Evolutionary conservation across 2,329 filamentous ascomycete species (phyloP), one percentile per base, ranked within the genome.

Genomic region (Pyrenophora graminea): DNA sequence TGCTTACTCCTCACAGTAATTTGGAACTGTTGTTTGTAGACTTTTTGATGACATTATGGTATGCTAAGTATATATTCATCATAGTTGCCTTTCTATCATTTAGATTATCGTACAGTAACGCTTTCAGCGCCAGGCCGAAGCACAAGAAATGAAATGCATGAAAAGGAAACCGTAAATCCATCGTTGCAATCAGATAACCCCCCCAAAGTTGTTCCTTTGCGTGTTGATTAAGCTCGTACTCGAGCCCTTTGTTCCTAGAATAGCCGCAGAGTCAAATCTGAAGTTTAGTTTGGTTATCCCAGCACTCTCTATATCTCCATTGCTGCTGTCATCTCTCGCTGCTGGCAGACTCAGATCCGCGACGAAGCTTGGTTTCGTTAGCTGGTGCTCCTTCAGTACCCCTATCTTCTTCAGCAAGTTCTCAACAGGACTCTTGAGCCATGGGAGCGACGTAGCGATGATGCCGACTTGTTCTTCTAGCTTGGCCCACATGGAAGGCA

Each of bases 401-500:
- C 64, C 63, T 12, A 59, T 30, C 31, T 52, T 59, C 44, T 58
- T 62, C 44, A 69, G 32, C 9, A 55, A n/a, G 2, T 45, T 53
- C 48, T 69, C 58, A 1, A 40, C 51, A 0, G 64, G 58, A 6
- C 52, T 46, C 48, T 68, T 69, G 17, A 69, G 41, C 37, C 58
- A 61, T 4, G 66, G 60, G 15, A 66, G 38, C 23, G 61, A 67
- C 9, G 56, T 51, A 18, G 62, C 66, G 39, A 69, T 67, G n/a
- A 68, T 67, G 13, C 64, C 63, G 10, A 64, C 57, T 3, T 60
- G 38, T 31, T 69, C 63, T 51, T 69, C 66, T 1, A 68, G 33
- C 39, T 66, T 69, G 17, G 64, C 58, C 48, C 54, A 61, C 31
- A 62, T 47, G 7, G 63, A 67, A 12, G 64, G 61, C 36, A 53